A percentile compares a stretch with the other conserved stretches of the same genome.
These are phyloP conservation scores for Urostyla sp. DNA, from an alignment of 73 alveolate species.

Conservation along the genomic window DNA sequence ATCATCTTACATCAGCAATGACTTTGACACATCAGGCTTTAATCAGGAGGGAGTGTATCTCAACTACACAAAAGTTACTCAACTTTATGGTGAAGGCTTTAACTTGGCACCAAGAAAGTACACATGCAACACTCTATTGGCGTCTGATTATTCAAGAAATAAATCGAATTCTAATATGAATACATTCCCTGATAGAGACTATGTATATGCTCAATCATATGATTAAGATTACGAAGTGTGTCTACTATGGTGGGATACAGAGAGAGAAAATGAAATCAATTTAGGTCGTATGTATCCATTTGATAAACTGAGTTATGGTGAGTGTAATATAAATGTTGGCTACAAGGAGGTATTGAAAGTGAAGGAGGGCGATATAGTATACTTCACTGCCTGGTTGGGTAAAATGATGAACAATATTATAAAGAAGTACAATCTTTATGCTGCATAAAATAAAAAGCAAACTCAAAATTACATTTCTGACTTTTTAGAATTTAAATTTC, in stretches of 20 bases:
- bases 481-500: conserved; percentile 17
- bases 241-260: conserved; percentile 62
- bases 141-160: no score
- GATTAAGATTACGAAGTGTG: background rate
- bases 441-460: background rate
- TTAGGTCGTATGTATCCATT: conserved; percentile 71
- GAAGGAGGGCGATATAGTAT: conserved; percentile 39
- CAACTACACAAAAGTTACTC: conserved; percentile 22
- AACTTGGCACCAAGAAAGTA: conserved; percentile 45
- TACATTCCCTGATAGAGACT: conserved; percentile 22
- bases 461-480: no score
- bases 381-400: background rate
- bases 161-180: no score
- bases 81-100: conserved; percentile 6
- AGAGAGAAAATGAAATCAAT: conserved; percentile 66
- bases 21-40: no score
- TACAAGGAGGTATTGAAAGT: background rate
- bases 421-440: conserved; percentile 3
- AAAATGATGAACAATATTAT: background rate
- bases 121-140: conserved; percentile 21
- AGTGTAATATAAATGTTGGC: conserved; percentile 1
- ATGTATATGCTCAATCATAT: background rate
- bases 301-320: conserved; percentile 43
- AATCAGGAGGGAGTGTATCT: background rate
- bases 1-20: no score